These are phyloP conservation scores for Saccharomyces hybrid DNA, from an alignment of 1,139 yeast genomes.

Conservation along the genomic window DNA sequence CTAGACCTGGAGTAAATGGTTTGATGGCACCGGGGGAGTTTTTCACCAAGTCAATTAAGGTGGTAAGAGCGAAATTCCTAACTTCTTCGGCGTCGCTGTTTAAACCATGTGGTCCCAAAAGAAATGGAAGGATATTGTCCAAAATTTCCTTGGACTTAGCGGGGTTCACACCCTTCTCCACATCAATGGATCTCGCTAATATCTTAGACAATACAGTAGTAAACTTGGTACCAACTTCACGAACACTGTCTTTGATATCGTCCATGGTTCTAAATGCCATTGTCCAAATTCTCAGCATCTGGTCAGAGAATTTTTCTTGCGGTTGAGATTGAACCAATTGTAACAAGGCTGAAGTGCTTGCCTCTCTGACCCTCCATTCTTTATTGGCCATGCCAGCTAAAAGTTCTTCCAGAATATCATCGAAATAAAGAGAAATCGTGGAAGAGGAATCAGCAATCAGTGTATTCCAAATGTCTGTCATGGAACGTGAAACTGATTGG, in stretches of 20 bases:
- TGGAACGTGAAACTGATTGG: conserved; percentile 62
- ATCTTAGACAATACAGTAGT: conserved; percentile 60
- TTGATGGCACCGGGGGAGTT: conserved; percentile 52
- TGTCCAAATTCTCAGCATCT: conserved; percentile 68
- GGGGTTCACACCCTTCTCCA: conserved; percentile 32
- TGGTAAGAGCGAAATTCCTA: conserved; percentile 63
- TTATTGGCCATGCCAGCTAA: conserved; percentile 64
- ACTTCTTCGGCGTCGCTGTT: conserved; percentile 85
- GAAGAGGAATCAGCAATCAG: conserved; percentile 56
- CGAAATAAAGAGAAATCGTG: conserved; percentile 48
- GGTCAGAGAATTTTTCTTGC: conserved; percentile 43
- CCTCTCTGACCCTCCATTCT: conserved; percentile 94
- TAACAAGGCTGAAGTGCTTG: conserved; percentile 66
- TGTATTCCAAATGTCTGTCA: conserved; percentile 84
- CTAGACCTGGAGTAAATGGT: conserved; percentile 60
- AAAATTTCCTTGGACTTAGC: conserved; percentile 48
- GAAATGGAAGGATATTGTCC: conserved; percentile 61
- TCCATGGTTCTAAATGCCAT: conserved; percentile 87
- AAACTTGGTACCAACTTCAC: conserved; percentile 67
- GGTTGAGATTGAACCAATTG: conserved; percentile 64
- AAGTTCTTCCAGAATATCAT: conserved; percentile 55
- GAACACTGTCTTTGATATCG: conserved; percentile 89
- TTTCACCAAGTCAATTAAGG: conserved; percentile 61
- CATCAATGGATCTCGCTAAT: conserved; percentile 46
- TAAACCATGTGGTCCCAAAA: conserved; percentile 71